Percentiles rank a stretch among this genome's conserved stretches.
phyloP scores from a whole-genome alignment of 306 rosid species.

The Morella rubra region DNA sequence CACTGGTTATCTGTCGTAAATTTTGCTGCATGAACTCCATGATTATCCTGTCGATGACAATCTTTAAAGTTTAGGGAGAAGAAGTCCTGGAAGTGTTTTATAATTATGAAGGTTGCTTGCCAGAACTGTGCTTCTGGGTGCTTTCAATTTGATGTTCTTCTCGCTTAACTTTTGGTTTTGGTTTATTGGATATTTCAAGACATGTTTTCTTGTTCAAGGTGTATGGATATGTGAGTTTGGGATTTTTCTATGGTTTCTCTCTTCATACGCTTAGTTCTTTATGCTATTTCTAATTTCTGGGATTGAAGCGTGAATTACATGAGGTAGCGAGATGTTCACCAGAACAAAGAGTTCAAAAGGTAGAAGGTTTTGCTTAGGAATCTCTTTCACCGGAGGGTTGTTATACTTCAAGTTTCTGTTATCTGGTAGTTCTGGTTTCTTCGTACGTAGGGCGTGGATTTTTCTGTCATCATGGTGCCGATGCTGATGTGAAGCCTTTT shows the following conservation, averaged over 20 bases:
- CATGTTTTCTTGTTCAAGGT: slow-evolving; percentile 3
- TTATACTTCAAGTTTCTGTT: background rate
- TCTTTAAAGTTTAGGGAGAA: background rate
- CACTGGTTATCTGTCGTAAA: slow-evolving; percentile 17
- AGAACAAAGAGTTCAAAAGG: background rate
- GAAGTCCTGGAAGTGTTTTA: background rate
- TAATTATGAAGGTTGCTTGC: background rate
- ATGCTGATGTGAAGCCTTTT: background rate
- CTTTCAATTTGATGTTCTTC: slow-evolving; percentile 1
- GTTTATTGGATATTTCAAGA: slow-evolving; percentile 1
- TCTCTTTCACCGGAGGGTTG: background rate
- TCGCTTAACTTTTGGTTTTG: background rate
- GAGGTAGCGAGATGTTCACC: background rate
- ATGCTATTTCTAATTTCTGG: background rate
- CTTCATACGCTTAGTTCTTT: slow-evolving; percentile 2
- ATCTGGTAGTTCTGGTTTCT: slow-evolving; percentile 13
- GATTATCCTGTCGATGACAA: background rate
- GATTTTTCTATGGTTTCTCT: background rate
- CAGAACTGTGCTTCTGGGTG: slow-evolving; percentile 20
- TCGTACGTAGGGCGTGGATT: background rate
- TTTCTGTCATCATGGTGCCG: slow-evolving; percentile 19
- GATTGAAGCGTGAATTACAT: background rate
- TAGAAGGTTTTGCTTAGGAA: background rate
- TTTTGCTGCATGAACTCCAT: slow-evolving; percentile 18
- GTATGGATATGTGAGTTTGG: background rate